Evolutionary conservation across 2,329 filamentous ascomycete species (phyloP).

Genomic region (Fusarium sororula): DNA sequence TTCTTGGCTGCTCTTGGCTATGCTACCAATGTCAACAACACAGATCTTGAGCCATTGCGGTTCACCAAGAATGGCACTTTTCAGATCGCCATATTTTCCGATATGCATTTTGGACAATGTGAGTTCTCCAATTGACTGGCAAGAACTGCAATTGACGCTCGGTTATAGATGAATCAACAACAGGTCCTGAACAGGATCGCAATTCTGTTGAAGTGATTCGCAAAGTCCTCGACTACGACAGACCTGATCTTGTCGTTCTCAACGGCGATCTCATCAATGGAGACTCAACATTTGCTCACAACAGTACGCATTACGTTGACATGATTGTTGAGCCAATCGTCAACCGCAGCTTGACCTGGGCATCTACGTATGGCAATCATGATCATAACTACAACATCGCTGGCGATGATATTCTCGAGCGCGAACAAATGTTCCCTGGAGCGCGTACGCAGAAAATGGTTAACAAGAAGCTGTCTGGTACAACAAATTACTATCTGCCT

Average conservation of each 20-base stretch:
- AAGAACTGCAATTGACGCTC: background rate
- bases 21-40: slow-evolving; percentile 14
- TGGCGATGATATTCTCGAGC: slow-evolving; percentile 53
- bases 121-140: background rate
- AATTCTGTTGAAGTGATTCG: slow-evolving; percentile 66
- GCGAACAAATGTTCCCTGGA: slow-evolving; percentile 52
- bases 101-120: slow-evolving; percentile 40
- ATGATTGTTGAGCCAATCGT: slow-evolving; percentile 67
- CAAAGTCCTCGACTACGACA: slow-evolving; percentile 65
- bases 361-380: slow-evolving; percentile 77
- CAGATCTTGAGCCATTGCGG: slow-evolving; percentile 22
- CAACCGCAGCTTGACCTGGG: slow-evolving; percentile 65
- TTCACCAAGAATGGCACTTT: slow-evolving; percentile 35
- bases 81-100: slow-evolving; percentile 38
- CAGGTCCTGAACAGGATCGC: slow-evolving; percentile 60
- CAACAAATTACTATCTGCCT: slow-evolving; percentile 59
- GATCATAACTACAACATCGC: slow-evolving; percentile 69
- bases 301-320: slow-evolving; percentile 66
- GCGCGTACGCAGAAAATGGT: slow-evolving; percentile 55
- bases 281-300: slow-evolving; percentile 66
- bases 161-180: slow-evolving; percentile 21
- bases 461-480: slow-evolving; percentile 46
- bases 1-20: slow-evolving; percentile 1
- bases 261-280: slow-evolving; percentile 79
- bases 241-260: slow-evolving; percentile 69